Evolutionary conservation across 2,329 filamentous ascomycete species (phyloP), one percentile per base, ranked within the genome.

Genomic region (Sporothrix pseudoabietina): DNA sequence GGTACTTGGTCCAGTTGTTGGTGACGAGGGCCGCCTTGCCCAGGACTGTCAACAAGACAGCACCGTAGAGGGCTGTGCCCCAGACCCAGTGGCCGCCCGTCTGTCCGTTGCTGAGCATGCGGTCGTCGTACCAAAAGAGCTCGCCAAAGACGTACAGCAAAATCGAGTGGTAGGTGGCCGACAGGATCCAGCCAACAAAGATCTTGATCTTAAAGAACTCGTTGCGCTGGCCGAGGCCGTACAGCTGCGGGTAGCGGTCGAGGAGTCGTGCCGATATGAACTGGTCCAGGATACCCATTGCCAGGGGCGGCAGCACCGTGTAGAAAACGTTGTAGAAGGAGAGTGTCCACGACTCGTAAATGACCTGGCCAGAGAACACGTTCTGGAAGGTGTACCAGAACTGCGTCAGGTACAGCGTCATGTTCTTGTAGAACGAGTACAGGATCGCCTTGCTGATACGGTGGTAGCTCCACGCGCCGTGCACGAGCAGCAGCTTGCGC

Each of bases 351-450:
- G 96, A 98, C 83, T 99, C 96, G 87, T 94, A 98, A 80, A 99
- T 98, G 80, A 98, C 94, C 81, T 98, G 92, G 70, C 96, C 96
- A 0, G 95, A 98, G 82, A 98, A 99, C 77, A 93, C 93, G 82
- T 99, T 99, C 88, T 97, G 94, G 85, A 99, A 99, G 0, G 94
- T 93, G 83, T 96, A 98, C 92, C 97, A 99, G 81, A 99, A 99
- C 81, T 99, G 97, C 74, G 97, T 99, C 92, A 99, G 94, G 84
- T 98, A 99, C 75, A 99, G 86, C 26, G 94, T 92, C 77, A 98
- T 98, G 83, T 99, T 99, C 87, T 99, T 99, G 87, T 99, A 99
- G 82, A 98, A 99, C 7, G 96, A 98, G 83, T 97, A 99, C 75
- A 99, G 83, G 78, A 99, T 98, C 74, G 97, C 94, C 84, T 97